Evolutionary conservation across 345 rosid species (phyloP).

Genomic region (Leavenworthia alabamica): DNA sequence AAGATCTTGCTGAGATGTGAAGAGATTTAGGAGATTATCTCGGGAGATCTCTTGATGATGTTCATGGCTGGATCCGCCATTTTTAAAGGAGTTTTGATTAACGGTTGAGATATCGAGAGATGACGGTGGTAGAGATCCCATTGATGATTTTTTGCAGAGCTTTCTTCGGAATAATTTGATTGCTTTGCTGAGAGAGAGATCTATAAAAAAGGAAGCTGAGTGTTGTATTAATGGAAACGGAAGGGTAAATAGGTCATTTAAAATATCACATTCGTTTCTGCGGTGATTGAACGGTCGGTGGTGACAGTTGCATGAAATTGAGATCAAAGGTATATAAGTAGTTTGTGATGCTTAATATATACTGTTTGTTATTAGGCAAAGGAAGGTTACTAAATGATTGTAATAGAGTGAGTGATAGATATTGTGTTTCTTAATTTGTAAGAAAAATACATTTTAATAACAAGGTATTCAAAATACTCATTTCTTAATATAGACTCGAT

Average conservation of each 20-base stretch:
- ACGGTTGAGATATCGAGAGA: conserved; percentile 4
- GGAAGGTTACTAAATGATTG: no score
- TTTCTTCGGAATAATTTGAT: no score
- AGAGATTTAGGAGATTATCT: conserved; percentile 57
- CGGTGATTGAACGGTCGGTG: no score
- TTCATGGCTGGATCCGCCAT: conserved; percentile 19
- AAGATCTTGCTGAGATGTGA: conserved; percentile 84
- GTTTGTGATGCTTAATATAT: background rate
- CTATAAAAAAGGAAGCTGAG: background rate
- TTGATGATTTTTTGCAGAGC: background rate
- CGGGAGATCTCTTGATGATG: conserved; percentile 44
- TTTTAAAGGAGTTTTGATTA: background rate
- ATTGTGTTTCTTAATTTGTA: no score
- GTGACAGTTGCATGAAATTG: background rate
- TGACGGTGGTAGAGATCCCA: conserved; percentile 31
- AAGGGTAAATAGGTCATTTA: background rate
- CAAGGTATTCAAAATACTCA: no score
- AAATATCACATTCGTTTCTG: background rate
- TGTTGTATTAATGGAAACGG: conserved; percentile 19
- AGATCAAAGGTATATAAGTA: background rate
- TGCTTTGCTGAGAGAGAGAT: background rate
- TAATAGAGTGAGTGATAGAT: no score
- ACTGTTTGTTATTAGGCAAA: no score
- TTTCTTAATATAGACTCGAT: no score
- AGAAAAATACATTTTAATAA: no score